These are phyloP conservation scores for Leccinum aurantiacum DNA, from an alignment of 768 basidiomycete genomes.

Conservation along the genomic window DNA sequence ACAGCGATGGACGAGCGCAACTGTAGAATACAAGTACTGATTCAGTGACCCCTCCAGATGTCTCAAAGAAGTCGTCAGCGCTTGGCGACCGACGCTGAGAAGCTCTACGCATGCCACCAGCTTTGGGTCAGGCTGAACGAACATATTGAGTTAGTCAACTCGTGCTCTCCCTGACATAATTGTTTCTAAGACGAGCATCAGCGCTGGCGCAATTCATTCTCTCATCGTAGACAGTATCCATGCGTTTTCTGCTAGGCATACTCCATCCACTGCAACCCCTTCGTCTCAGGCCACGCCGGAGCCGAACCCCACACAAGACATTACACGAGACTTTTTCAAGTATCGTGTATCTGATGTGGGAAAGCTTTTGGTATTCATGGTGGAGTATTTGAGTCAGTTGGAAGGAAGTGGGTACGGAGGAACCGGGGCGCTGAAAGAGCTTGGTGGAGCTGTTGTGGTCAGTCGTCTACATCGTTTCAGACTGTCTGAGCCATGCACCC, in stretches of 20 bases:
- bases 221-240: constrained; percentile 72
- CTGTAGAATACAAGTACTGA: constrained; percentile 4
- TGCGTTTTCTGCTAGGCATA: constrained; percentile 55
- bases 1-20: not conserved
- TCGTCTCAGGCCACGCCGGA: constrained; percentile 37
- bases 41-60: constrained; percentile 48
- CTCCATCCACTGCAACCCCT: constrained; percentile 13
- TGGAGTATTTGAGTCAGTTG: constrained; percentile 27
- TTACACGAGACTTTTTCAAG: constrained; percentile 84
- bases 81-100: constrained; percentile 82
- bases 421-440: constrained; percentile 35
- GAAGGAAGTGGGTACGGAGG: constrained; percentile 26
- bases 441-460: constrained; percentile 58
- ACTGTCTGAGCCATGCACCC: not conserved
- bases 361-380: constrained; percentile 60
- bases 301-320: constrained; percentile 61
- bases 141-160: constrained; percentile 52
- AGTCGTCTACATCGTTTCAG: constrained; percentile 22
- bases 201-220: constrained; percentile 55
- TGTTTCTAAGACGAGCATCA: constrained; percentile 27
- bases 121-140: constrained; percentile 81
- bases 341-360: constrained; percentile 66
- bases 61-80: constrained; percentile 75
- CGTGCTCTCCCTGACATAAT: not conserved
- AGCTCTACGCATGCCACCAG: constrained; percentile 75